Base-by-base conservation (phyloP, 306 rosid genomes). In the Trifolium repens region DNA sequence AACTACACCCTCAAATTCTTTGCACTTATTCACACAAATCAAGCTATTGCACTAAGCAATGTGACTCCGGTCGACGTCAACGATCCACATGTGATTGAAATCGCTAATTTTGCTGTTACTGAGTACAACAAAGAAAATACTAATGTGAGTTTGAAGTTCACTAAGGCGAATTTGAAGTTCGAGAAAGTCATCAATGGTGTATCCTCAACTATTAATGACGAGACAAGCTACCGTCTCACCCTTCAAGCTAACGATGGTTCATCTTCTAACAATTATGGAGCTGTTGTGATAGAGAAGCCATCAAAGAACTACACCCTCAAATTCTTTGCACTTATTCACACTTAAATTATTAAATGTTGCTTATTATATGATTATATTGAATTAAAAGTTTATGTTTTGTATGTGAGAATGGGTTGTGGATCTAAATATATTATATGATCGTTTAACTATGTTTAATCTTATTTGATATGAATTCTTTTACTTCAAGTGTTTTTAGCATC, bases 221-320 rank as follows among this genome's bases (percentile, higher is more conserved):
- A 17, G 7, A n/a, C 24, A 0, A 50, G 5, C 2, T 50, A 69
- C 63, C 75, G 79, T 40, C 86, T 85, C 9, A 50, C 27, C 34
- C 17, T 88, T 30, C 22, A 62, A 5, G 82, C 85, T 1, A 26
- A 58, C 9, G 50, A 67, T 4, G 73, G 72, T 3, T 49, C 62
- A 1, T 4, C 44, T 35, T 11, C 69, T 5, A 50, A 65, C 14
- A 22, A 67, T 1, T 87, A 84, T 22, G 30, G 49, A 67, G 85
- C 79, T 1, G 1, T 82, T 1, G 85, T 87, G 7, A 78, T 54
- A 37, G 91, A 87, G 6, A 75, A 75, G 70, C 2, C 44, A 2
- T 84, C 82, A 82, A 8, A 22, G 82, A 22, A 71, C 73, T 8
- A 22, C 59, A 50, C 17, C 27, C 82, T 78, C 39, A 63, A 40